These are phyloP conservation scores for Metschnikowia gruessii DNA, from an alignment of 805 yeast genomes.

Conservation along the genomic window DNA sequence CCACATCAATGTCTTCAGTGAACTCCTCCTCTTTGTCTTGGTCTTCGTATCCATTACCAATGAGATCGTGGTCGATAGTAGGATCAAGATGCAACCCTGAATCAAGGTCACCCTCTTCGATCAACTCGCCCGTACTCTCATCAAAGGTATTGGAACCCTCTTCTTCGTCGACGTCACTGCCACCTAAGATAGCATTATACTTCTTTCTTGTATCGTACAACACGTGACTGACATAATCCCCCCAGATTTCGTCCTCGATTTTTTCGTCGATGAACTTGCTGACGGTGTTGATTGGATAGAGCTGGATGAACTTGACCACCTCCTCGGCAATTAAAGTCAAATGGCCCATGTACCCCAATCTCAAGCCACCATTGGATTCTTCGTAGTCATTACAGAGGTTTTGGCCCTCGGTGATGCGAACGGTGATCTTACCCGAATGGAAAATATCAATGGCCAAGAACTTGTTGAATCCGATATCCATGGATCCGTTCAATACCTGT, in stretches of 20 bases:
- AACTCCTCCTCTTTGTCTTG: constrained; percentile 25
- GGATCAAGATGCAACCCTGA: constrained; percentile 32
- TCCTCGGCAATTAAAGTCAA: constrained; percentile 33
- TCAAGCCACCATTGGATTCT: constrained; percentile 25
- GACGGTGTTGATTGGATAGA: constrained; percentile 39
- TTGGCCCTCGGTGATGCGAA: constrained; percentile 45
- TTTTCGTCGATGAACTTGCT: constrained; percentile 38
- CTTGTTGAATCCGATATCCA: constrained; percentile 49
- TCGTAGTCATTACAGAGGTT: constrained; percentile 32
- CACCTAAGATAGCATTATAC: constrained; percentile 91
- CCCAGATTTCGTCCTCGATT: constrained; percentile 58
- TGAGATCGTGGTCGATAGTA: constrained; percentile 28
- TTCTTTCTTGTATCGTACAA: constrained; percentile 88
- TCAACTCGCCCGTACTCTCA: constrained; percentile 39
- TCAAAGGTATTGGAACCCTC: constrained; percentile 22
- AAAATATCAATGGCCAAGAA: constrained; percentile 57
- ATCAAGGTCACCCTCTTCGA: constrained; percentile 33
- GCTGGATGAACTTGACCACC: constrained; percentile 30
- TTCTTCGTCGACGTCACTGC: constrained; percentile 46
- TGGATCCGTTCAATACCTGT: constrained; percentile 46
- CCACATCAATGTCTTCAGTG: constrained; percentile 18
- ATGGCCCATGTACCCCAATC: constrained; percentile 33
- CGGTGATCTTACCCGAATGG: constrained; percentile 43
- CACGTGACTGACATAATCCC: constrained; percentile 74
- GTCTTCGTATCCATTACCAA: constrained; percentile 27